phyloP scores from a whole-genome alignment of 768 basidiomycete species.

The Tylopilus sp. region DNA sequence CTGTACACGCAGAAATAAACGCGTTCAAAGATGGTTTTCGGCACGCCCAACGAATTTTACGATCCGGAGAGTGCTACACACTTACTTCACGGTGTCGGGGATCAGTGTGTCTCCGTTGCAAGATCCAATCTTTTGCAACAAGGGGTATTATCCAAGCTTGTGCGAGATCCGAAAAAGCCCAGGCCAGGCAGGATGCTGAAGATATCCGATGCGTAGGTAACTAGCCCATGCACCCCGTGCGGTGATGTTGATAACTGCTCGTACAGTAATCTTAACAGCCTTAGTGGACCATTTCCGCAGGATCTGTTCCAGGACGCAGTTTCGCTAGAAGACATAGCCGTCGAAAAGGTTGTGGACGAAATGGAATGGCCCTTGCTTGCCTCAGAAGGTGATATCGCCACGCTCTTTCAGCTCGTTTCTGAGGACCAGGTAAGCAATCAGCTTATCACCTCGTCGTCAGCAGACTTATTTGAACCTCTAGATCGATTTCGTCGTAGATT shows the following conservation, averaged over 20 bases:
- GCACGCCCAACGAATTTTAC: conserved; percentile 68
- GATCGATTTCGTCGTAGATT: conserved; percentile 75
- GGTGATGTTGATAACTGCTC: neutral
- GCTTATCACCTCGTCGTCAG: neutral
- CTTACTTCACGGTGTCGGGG: conserved; percentile 55
- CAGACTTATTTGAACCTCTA: conserved; percentile 24
- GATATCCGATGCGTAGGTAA: conserved; percentile 64
- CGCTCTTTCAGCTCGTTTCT: conserved; percentile 77
- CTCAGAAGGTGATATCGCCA: conserved; percentile 77
- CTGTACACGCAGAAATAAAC: neutral
- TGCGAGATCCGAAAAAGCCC: conserved; percentile 57
- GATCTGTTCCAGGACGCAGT: conserved; percentile 73
- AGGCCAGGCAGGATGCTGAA: conserved; percentile 73
- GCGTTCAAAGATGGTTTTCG: conserved; percentile 64
- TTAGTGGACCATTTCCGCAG: conserved; percentile 58
- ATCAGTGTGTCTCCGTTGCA: conserved; percentile 52
- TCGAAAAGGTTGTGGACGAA: conserved; percentile 49
- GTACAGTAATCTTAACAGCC: conserved; percentile 60
- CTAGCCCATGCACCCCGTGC: neutral
- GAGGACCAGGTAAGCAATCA: conserved; percentile 60
- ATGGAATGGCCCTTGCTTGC: conserved; percentile 79
- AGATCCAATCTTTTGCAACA: conserved; percentile 58
- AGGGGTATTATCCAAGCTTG: conserved; percentile 62
- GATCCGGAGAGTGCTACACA: conserved; percentile 53
- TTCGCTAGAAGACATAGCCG: conserved; percentile 54